These are phyloP conservation scores for Prinsepia uniflora DNA, from an alignment of 306 rosid species.

Conservation along the genomic window DNA sequence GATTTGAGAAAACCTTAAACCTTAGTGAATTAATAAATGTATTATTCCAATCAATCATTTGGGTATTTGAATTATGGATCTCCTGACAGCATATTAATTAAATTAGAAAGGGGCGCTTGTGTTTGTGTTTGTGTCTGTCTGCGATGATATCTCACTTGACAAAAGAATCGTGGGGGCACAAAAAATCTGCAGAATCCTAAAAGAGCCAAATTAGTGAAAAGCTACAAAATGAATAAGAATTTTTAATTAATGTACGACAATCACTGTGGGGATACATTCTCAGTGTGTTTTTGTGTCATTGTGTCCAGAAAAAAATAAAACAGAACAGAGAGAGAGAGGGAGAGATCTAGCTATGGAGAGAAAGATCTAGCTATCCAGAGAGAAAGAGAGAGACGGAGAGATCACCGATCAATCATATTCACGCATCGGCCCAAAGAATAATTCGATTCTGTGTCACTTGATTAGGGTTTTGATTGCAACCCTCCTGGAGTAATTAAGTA, in stretches of 20 bases:
- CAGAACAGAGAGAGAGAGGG: background rate
- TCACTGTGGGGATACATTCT: conserved; percentile 26
- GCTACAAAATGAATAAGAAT: conserved; percentile 20
- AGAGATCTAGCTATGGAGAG: background rate
- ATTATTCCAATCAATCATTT: conserved; percentile 33
- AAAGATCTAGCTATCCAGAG: background rate
- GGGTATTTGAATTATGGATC: conserved; percentile 13
- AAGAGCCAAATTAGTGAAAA: conserved; percentile 36
- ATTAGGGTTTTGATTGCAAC: background rate
- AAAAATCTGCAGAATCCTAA: conserved; percentile 47
- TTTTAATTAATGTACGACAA: conserved; percentile 14
- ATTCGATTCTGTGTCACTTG: too few relatives aligned
- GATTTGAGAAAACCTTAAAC: conserved; percentile 37
- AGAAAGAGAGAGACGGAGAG: background rate
- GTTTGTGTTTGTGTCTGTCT: background rate
- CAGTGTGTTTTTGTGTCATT: background rate
- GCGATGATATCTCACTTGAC: conserved; percentile 34
- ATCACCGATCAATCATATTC: background rate
- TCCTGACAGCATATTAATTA: background rate
- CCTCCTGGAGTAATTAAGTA: too few relatives aligned
- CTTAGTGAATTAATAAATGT: conserved; percentile 23
- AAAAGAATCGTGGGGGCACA: conserved; percentile 34
- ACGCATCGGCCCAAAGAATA: too few relatives aligned
- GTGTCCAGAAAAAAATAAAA: background rate
- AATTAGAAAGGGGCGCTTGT: background rate